phyloP scores from a whole-genome alignment of 768 basidiomycete genomes.

The Panaeolus papilionaceus region DNA sequence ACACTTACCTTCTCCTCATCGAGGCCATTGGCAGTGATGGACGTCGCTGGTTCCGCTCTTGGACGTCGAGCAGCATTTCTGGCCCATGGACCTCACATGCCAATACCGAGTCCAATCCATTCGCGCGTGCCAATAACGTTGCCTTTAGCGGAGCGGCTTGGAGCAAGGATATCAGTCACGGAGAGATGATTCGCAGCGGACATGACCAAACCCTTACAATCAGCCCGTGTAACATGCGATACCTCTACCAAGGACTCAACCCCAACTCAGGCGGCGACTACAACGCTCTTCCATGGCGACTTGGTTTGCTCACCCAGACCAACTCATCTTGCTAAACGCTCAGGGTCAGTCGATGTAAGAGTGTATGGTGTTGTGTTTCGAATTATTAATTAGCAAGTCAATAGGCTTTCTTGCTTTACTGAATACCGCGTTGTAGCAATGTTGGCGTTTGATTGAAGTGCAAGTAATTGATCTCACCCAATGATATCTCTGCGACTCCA shows the following conservation, averaged over 20 bases:
- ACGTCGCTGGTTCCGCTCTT: slow-evolving; percentile 26
- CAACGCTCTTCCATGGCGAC: slow-evolving; percentile 23
- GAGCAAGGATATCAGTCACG: slow-evolving; percentile 31
- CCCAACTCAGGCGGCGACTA: slow-evolving; percentile 22
- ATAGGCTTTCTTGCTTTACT: too few species aligned
- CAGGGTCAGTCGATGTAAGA: too few species aligned
- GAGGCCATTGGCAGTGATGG: slow-evolving; percentile 28
- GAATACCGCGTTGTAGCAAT: too few species aligned
- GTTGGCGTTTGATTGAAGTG: too few species aligned
- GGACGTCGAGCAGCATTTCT: slow-evolving; percentile 23
- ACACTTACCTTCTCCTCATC: slow-evolving; percentile 24
- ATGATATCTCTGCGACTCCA: too few species aligned
- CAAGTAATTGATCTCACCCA: too few species aligned
- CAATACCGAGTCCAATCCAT: slow-evolving; percentile 24
- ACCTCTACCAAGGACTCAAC: slow-evolving; percentile 26
- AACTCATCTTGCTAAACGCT: slow-evolving; percentile 22
- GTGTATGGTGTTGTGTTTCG: too few species aligned
- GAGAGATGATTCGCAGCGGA: slow-evolving; percentile 28
- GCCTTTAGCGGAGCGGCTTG: slow-evolving; percentile 20
- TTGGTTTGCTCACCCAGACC: slow-evolving; percentile 26
- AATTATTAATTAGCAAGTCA: too few species aligned
- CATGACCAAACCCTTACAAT: slow-evolving; percentile 26
- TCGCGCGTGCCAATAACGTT: slow-evolving; percentile 26
- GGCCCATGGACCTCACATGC: slow-evolving; percentile 23
- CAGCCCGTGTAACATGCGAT: slow-evolving; percentile 26